Evolutionary conservation across 495 filamentous ascomycete species (phyloP).

Genomic region (Immersiella caudata): DNA sequence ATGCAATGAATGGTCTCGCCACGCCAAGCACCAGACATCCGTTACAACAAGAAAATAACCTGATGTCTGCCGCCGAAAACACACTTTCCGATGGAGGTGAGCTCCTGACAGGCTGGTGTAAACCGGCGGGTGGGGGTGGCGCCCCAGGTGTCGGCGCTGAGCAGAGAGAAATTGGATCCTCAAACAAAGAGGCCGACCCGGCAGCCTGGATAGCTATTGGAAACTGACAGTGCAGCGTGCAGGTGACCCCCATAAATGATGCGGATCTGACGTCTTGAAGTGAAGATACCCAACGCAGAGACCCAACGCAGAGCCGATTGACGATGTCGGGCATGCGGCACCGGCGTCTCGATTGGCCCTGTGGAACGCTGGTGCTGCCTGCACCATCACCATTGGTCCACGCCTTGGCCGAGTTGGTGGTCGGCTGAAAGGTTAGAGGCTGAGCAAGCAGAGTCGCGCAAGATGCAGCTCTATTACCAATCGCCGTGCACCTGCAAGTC

Average conservation of each 20-base stretch:
- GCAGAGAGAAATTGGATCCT: neutral
- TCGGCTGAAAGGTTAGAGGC: constrained; percentile 5
- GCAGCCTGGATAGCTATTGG: neutral
- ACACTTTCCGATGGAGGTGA: neutral
- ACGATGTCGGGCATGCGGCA: constrained; percentile 14
- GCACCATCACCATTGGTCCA: constrained; percentile 15
- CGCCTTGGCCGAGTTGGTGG: constrained; percentile 4
- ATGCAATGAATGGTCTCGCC: no score
- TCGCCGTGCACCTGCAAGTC: constrained; percentile 8
- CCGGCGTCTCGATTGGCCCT: constrained; percentile 2
- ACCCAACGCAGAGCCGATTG: constrained; percentile 1
- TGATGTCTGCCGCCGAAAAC: neutral
- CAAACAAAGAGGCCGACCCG: neutral
- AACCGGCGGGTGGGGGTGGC: neutral
- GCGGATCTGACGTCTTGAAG: constrained; percentile 6
- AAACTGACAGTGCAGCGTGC: neutral
- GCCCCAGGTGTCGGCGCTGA: neutral
- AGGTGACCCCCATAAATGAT: constrained; percentile 11
- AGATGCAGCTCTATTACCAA: constrained; percentile 21
- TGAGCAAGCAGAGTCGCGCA: constrained; percentile 20
- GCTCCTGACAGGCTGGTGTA: neutral
- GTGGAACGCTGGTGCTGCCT: neutral
- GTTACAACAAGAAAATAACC: neutral
- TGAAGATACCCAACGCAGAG: constrained; percentile 10
- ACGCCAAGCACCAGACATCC: no score